Evolutionary conservation across 108 stramenopile genomes (phyloP).

Genomic region (Nitzschia inconspicua): DNA sequence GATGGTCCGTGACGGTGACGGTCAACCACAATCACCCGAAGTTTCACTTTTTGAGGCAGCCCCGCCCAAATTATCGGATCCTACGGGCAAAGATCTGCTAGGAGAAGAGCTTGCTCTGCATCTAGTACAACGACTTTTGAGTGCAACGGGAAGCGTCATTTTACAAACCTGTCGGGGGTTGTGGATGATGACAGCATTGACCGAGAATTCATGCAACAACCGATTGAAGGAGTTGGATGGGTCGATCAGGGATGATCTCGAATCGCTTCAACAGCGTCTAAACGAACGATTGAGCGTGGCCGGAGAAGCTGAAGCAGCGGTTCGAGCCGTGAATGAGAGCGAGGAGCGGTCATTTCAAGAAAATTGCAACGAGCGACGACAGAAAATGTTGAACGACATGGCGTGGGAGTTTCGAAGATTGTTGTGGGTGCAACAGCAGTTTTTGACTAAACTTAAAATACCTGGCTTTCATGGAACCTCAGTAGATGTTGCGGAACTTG

Average conservation of each 20-base stretch:
- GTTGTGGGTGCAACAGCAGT: conserved; percentile 61
- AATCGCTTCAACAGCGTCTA: conserved; percentile 42
- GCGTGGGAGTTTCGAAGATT: conserved; percentile 83
- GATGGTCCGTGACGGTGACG: conserved; percentile 75
- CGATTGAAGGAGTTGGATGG: conserved; percentile 46
- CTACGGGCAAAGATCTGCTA: conserved; percentile 77
- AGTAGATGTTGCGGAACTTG: conserved; percentile 54
- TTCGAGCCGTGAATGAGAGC: conserved; percentile 62
- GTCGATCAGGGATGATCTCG: conserved; percentile 30
- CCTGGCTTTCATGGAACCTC: conserved; percentile 82
- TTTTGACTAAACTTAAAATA: conserved; percentile 59
- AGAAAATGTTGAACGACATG: conserved; percentile 36
- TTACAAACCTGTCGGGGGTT: conserved; percentile 68
- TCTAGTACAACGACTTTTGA: conserved; percentile 48
- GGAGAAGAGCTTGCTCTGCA: conserved; percentile 64
- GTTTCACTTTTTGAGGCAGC: conserved; percentile 67
- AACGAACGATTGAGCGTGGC: conserved; percentile 71
- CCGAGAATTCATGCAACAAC: conserved; percentile 56
- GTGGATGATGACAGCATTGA: conserved; percentile 76
- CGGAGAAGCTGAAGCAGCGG: conserved; percentile 56
- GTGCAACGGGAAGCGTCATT: conserved; percentile 45
- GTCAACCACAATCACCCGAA: conserved; percentile 59
- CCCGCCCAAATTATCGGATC: conserved; percentile 80
- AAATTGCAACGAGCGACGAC: conserved; percentile 53
- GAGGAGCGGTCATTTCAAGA: conserved; percentile 56